Evolutionary conservation across 352 stramenopile species (phyloP).

Genomic region (Pythium pyrilobum): DNA sequence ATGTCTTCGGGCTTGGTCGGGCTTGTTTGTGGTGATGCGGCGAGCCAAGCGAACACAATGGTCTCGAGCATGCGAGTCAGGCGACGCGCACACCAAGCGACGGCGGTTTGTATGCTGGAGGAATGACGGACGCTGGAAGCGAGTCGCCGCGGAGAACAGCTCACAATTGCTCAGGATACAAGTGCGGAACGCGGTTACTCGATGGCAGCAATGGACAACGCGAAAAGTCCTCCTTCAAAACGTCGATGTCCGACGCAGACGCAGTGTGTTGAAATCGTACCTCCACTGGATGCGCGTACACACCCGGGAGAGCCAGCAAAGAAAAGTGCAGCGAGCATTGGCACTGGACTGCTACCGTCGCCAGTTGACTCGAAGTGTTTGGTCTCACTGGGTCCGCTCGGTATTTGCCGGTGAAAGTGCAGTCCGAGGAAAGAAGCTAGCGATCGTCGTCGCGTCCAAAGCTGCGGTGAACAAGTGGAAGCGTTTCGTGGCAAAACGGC

Average conservation of each 20-base stretch:
- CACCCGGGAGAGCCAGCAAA: too few relatives aligned
- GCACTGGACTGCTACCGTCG: background rate
- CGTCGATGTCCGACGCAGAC: background rate
- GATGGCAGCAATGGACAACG: background rate
- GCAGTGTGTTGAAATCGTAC: background rate
- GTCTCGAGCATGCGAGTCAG: background rate
- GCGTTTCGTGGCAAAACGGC: background rate
- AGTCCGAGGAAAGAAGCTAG: background rate
- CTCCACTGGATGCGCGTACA: too few relatives aligned
- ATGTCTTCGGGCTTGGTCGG: background rate
- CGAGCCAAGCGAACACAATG: background rate
- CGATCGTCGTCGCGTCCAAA: background rate
- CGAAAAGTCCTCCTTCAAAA: background rate
- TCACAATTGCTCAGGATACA: too few relatives aligned
- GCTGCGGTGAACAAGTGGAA: conserved; percentile 9
- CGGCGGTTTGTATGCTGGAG: background rate
- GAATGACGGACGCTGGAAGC: background rate
- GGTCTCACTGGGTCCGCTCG: background rate
- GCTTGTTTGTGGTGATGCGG: background rate
- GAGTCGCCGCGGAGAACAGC: background rate
- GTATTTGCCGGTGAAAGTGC: conserved; percentile 4
- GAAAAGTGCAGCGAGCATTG: background rate
- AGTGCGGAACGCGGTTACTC: background rate
- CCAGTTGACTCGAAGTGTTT: background rate
- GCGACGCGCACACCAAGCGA: background rate